Evolutionary conservation across 805 yeast genomes (phyloP), one percentile per base, ranked within the genome.

Genomic region (Hanseniaspora taiwanica): DNA sequence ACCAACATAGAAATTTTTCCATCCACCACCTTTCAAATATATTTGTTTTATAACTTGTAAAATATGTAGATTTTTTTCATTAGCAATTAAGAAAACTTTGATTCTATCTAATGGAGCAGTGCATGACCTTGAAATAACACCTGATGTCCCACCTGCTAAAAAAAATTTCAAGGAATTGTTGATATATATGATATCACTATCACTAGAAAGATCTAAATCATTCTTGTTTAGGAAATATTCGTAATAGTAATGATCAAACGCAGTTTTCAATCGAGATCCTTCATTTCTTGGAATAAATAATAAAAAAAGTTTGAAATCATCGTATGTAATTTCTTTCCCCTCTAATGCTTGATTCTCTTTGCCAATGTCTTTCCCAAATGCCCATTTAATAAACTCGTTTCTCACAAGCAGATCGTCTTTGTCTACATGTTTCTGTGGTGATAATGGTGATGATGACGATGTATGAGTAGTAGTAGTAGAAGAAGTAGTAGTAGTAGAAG

Each of bases 51-150:
- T 81, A 2, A 96, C 97, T 47, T 85, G 79, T 43, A 74, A 60
- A 52, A 76, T 44, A 6, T 57, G 39, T 45, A 68, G 65, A 29
- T 63, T 59, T 49, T 68, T 77, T 10, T 79, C 72, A 43, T 74
- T 75, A 1, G 97, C 96, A 52, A 91, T 91, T 38, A 91, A 64
- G 50, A 83, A 91, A 12, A 91, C 97, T 57, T 91, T 91, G 18
- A 91, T 74, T 56, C 98, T 72, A 59, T 91, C 98, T 47, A 91
- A 83, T 9, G 98, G 98, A 0, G 97, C 98, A 0, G 98, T 91
- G 51, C 91, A 81, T 0, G 97, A 86, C 62, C 98, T 76, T 12
- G 96, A 85, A 3, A 91, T 81, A 2, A 89, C 98, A 2, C 98
- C 98, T 1, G 96, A 82, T 17, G 87, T 59, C 0, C 98, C 98